These are phyloP conservation scores for Plasmodium malariae DNA, from an alignment of 169 alveolate species.

Conservation along the genomic window DNA sequence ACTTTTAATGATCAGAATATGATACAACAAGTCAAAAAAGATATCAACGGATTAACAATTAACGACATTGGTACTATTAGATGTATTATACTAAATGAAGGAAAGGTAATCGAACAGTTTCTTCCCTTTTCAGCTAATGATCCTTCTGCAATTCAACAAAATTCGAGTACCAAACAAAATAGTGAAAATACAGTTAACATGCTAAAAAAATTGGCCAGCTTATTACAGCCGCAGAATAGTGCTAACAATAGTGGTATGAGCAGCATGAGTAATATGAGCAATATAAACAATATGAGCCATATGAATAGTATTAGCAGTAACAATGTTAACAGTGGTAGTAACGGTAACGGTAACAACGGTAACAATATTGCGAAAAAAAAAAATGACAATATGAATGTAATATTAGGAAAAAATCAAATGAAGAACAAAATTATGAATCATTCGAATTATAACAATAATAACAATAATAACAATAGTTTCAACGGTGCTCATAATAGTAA, in stretches of 20 bases:
- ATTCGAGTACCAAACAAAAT: background rate
- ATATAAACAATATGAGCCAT: background rate
- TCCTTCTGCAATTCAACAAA: slow-evolving; percentile 2
- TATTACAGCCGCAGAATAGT: slow-evolving; percentile 15
- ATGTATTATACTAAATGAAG: slow-evolving; percentile 71
- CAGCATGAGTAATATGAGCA: background rate
- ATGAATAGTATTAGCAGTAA: background rate
- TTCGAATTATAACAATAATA: background rate
- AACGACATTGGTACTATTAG: slow-evolving; percentile 72
- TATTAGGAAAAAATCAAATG: slow-evolving; percentile 27
- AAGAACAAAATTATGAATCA: slow-evolving; percentile 23
- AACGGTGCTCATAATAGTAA: background rate
- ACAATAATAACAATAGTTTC: background rate
- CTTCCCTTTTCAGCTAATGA: slow-evolving; percentile 75
- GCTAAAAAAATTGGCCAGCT: slow-evolving; percentile 46
- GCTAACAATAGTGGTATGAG: background rate
- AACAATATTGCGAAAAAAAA: background rate
- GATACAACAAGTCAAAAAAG: slow-evolving; percentile 76
- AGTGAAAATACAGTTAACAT: slow-evolving; percentile 49
- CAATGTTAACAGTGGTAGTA: background rate
- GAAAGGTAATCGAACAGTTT: slow-evolving; percentile 63
- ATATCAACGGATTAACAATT: slow-evolving; percentile 73
- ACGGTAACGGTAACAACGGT: too few species aligned
- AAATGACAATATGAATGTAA: background rate
- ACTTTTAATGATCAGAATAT: slow-evolving; percentile 70